These are phyloP conservation scores for Podila epigama DNA, from an alignment of 192 early-diverging fungal species.

Conservation along the genomic window DNA sequence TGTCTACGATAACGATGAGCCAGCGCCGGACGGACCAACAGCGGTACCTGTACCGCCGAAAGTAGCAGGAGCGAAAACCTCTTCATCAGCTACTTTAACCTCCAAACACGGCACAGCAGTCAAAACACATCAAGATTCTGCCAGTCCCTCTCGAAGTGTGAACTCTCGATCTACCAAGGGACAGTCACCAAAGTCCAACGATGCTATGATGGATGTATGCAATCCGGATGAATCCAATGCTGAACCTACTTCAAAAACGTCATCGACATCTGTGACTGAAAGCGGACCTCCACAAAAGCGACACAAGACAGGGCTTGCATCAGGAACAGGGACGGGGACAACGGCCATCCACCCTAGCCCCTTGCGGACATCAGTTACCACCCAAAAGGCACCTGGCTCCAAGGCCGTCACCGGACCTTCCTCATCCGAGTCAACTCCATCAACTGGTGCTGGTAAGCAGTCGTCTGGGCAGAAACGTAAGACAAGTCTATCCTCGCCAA, in stretches of 20 bases:
- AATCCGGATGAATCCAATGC: neutral
- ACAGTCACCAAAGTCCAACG: neutral
- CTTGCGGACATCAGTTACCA: constrained; percentile 9
- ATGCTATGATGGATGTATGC: neutral
- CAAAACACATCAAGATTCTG: too few species aligned
- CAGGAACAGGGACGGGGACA: neutral
- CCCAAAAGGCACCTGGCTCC: neutral
- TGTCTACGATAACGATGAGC: constrained; percentile 46
- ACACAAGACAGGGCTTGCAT: neutral
- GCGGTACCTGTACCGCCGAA: neutral
- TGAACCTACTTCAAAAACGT: neutral
- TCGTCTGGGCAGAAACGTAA: neutral
- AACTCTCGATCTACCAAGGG: neutral
- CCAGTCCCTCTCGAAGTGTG: neutral
- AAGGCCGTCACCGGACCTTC: neutral
- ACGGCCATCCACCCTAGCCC: constrained; percentile 7
- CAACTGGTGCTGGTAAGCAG: neutral
- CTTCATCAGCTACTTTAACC: neutral
- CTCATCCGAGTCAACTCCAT: neutral
- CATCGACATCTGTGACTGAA: too few species aligned
- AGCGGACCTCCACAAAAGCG: constrained; percentile 2
- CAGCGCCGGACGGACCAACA: neutral
- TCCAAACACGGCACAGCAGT: neutral
- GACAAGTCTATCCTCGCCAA: neutral
- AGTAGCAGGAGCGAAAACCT: neutral